Percentiles rank a stretch among this genome's conserved stretches.
Evolutionary conservation across 306 rosid species (phyloP).

Genomic region (Potentilla sterilis): DNA sequence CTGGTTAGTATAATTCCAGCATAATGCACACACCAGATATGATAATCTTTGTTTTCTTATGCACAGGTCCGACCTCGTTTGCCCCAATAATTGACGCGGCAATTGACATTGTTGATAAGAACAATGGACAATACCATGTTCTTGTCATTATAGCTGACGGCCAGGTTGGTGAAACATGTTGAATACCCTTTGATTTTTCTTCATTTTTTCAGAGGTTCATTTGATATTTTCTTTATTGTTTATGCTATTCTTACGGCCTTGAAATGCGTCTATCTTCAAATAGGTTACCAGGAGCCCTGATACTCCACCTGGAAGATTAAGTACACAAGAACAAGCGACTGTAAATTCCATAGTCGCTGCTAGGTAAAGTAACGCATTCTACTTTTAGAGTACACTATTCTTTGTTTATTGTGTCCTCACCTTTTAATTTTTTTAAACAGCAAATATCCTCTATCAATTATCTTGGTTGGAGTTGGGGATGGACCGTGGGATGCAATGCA

Average conservation of each 20-base stretch:
- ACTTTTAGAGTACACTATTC: constrained; percentile 1
- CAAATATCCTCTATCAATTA: constrained; percentile 78
- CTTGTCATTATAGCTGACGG: constrained; percentile 98
- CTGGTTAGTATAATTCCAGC: background rate
- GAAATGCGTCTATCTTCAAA: constrained; percentile 8
- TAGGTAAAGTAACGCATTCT: constrained; percentile 53
- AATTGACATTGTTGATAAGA: constrained; percentile 73
- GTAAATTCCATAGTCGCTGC: constrained; percentile 70
- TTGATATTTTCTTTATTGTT: constrained; percentile 11
- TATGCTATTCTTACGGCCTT: constrained; percentile 15
- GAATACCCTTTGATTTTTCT: constrained; percentile 1
- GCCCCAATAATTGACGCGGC: constrained; percentile 84
- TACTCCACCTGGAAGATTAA: constrained; percentile 53
- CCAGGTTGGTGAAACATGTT: constrained; percentile 59
- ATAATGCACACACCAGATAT: background rate
- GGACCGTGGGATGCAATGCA: constrained; percentile 98
- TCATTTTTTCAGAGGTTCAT: background rate
- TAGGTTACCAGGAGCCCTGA: constrained; percentile 80
- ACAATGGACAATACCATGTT: constrained; percentile 86
- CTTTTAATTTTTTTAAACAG: constrained; percentile 39
- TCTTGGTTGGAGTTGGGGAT: constrained; percentile 96
- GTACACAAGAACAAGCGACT: constrained; percentile 86
- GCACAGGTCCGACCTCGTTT: constrained; percentile 91
- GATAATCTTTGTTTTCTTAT: constrained; percentile 4
- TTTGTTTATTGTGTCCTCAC: constrained; percentile 28